Percentiles rank a stretch among this genome's conserved stretches.
These are phyloP conservation scores for Pseudogymnoascus pannorum DNA, from an alignment of 2,329 filamentous ascomycete species.

Conservation along the genomic window DNA sequence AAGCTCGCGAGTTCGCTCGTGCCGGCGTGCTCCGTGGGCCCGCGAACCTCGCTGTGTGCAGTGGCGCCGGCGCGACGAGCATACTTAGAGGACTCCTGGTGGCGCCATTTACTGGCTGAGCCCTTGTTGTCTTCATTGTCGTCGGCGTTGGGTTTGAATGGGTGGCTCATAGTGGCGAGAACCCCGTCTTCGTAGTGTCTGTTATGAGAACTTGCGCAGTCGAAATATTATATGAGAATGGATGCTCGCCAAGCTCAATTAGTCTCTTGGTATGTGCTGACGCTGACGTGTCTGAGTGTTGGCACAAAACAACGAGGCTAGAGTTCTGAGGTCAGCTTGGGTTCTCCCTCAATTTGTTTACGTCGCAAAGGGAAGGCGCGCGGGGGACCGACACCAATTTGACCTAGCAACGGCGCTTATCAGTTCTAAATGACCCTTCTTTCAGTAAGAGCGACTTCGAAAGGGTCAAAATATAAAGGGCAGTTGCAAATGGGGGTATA, in stretches of 20 bases:
- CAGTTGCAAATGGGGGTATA: not conserved
- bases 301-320: not conserved
- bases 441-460: not conserved
- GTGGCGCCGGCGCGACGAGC: conserved; percentile 38
- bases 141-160: conserved; percentile 24
- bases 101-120: conserved; percentile 53
- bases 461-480: not conserved
- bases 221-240: not conserved
- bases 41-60: conserved; percentile 20
- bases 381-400: not conserved
- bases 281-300: not conserved
- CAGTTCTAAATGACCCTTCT: not conserved
- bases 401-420: not conserved
- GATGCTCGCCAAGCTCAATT: not conserved
- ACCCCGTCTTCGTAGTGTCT: conserved; percentile 24
- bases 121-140: conserved; percentile 43
- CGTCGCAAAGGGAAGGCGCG: not conserved
- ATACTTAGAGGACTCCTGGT: conserved; percentile 54
- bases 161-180: conserved; percentile 21
- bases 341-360: not conserved
- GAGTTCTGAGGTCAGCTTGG: not conserved
- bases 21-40: conserved; percentile 35
- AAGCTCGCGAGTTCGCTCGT: conserved; percentile 49
- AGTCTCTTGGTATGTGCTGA: not conserved
- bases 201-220: not conserved